Conservation (phyloP, 2,329 filamentous ascomycete genomes). For the Bipolaris bicolor region DNA sequence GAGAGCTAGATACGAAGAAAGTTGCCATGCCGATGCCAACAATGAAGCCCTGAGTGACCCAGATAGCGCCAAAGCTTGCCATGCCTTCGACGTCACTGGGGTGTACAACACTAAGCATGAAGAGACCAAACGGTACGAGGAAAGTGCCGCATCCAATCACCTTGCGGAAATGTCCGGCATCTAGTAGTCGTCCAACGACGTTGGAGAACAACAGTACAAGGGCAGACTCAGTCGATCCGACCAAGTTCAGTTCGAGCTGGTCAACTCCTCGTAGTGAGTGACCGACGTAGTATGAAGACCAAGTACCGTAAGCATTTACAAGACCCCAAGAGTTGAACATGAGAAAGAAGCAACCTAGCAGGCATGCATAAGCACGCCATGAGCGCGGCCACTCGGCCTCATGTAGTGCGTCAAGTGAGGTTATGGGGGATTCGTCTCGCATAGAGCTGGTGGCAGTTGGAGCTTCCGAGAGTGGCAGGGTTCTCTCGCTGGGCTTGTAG, state of each 20-base stretch:
- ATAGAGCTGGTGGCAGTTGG: conserved; percentile 34
- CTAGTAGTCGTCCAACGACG: conserved; percentile 56
- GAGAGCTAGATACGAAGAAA: conserved; percentile 59
- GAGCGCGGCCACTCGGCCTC: conserved; percentile 54
- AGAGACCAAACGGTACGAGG: conserved; percentile 53
- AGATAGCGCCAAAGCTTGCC: conserved; percentile 53
- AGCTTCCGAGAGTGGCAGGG: conserved; percentile 34
- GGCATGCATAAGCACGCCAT: conserved; percentile 54
- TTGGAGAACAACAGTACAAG: conserved; percentile 55
- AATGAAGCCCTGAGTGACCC: conserved; percentile 56
- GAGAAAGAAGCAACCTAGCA: conserved; percentile 57
- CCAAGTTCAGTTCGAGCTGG: conserved; percentile 54
- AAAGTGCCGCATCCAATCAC: conserved; percentile 53
- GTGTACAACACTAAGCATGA: conserved; percentile 53
- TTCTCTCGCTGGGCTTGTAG: conserved; percentile 27
- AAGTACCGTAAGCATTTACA: conserved; percentile 59
- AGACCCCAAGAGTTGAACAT: conserved; percentile 59
- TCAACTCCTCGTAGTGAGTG: conserved; percentile 50
- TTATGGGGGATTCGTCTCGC: conserved; percentile 21
- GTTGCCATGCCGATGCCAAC: conserved; percentile 59
- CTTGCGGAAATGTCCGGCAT: conserved; percentile 53
- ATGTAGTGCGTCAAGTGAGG: conserved; percentile 21
- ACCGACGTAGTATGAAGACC: conserved; percentile 57
- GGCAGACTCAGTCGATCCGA: conserved; percentile 57
- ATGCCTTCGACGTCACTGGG: conserved; percentile 44